Conservation (phyloP, 192 early-diverging fungal genomes). For the Gonapodya sp. region DNA sequence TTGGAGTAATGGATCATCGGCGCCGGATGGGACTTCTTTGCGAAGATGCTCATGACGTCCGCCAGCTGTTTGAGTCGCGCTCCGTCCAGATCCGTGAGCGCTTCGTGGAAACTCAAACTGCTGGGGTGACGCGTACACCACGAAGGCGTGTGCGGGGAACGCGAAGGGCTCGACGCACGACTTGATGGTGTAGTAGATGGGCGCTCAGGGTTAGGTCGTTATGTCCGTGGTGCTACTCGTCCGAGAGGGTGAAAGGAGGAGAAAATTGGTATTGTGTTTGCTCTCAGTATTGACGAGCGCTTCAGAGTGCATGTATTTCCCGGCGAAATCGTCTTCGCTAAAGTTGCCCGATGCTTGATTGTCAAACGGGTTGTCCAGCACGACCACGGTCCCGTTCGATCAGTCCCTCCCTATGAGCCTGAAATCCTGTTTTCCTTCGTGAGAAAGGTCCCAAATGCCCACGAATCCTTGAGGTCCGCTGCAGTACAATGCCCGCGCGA, state of each 20-base stretch:
- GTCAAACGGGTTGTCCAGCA: neutral
- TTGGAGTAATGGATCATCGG: neutral
- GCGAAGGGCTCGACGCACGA: neutral
- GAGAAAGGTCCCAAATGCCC: too few species aligned
- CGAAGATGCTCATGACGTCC: neutral
- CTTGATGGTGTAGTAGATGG: neutral
- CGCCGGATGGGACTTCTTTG: neutral
- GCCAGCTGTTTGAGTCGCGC: neutral
- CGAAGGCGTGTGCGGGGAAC: neutral
- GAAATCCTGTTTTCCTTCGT: too few species aligned
- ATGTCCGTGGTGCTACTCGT: too few species aligned
- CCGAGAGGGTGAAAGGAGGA: neutral
- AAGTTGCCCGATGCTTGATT: neutral
- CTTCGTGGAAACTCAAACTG: neutral
- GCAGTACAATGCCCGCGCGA: neutral
- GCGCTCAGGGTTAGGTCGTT: neutral
- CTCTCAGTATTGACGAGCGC: neutral
- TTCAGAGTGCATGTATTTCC: neutral
- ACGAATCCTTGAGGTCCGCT: neutral
- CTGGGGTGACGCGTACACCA: neutral
- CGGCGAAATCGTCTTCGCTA: neutral
- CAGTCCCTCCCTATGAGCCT: too few species aligned
- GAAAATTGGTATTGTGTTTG: neutral
- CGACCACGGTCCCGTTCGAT: neutral
- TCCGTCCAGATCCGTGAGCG: neutral